Evolutionary conservation across 306 rosid species (phyloP).

Genomic region (Quercus dentata): DNA sequence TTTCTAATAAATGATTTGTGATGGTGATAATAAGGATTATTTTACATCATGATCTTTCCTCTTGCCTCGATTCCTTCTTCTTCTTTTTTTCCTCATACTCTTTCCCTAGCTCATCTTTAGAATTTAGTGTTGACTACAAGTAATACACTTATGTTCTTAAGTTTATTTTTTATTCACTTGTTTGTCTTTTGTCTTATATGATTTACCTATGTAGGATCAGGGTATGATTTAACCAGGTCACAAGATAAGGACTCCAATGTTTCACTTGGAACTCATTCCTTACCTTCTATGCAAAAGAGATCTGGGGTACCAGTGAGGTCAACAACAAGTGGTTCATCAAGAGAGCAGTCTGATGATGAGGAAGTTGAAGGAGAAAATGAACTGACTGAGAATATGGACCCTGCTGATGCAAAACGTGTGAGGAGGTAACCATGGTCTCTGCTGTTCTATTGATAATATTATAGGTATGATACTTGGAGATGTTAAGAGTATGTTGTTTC

Average conservation of each 20-base stretch:
- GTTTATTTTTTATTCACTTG: conserved; percentile 3
- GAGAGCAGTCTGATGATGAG: conserved; percentile 78
- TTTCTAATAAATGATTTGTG: not conserved
- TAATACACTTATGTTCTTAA: conserved; percentile 3
- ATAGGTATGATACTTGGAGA: conserved; percentile 11
- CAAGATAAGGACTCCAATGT: conserved; percentile 52
- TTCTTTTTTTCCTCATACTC: not conserved
- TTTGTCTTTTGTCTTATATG: conserved; percentile 5
- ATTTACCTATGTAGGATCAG: conserved; percentile 56
- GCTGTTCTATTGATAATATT: not conserved
- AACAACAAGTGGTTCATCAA: conserved; percentile 78
- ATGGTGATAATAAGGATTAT: not conserved
- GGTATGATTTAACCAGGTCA: conserved; percentile 50
- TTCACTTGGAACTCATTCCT: conserved; percentile 36
- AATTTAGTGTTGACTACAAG: conserved; percentile 1
- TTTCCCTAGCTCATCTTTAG: not conserved
- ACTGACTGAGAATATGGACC: conserved; percentile 53
- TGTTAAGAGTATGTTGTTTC: not conserved
- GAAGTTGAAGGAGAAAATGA: conserved; percentile 82
- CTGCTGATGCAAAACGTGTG: conserved; percentile 76
- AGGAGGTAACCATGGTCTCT: conserved; percentile 65
- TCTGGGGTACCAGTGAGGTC: conserved; percentile 38
- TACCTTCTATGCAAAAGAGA: conserved; percentile 39
- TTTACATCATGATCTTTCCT: not conserved
- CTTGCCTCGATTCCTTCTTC: not conserved